Conservation (phyloP, 2,329 filamentous ascomycete genomes). For the Colletotrichum costaricense region DNA sequence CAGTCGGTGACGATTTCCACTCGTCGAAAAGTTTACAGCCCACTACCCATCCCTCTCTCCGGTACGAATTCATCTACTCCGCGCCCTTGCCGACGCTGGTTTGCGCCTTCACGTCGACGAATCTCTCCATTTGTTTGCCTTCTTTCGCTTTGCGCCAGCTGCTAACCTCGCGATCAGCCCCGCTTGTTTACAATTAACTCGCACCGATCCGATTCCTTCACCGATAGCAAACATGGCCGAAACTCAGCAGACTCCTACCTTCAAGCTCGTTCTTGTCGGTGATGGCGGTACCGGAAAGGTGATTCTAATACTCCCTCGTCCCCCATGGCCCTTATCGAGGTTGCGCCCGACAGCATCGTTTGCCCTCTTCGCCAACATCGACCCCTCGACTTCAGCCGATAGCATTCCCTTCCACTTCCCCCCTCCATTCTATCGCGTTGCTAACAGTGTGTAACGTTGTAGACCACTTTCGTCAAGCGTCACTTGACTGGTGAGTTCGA, state of each 20-base stretch:
- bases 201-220: constrained; percentile 39
- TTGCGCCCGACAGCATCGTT: neutral
- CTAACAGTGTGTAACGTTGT: constrained; percentile 39
- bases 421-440: constrained; percentile 6
- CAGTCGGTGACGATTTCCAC: constrained; percentile 49
- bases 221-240: constrained; percentile 73
- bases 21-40: constrained; percentile 39
- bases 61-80: neutral
- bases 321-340: neutral
- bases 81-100: constrained; percentile 26
- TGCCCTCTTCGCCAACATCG: neutral
- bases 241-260: constrained; percentile 75
- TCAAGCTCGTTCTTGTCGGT: constrained; percentile 99
- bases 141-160: constrained; percentile 19
- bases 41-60: constrained; percentile 10
- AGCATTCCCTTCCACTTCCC: neutral
- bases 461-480: constrained; percentile 99
- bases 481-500: constrained; percentile 99
- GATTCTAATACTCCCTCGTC: neutral
- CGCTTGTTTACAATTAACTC: constrained; percentile 59
- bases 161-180: constrained; percentile 42
- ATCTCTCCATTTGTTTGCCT: neutral
- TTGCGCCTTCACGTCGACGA: constrained; percentile 32
- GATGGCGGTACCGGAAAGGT: constrained; percentile 99
- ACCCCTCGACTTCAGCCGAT: neutral